These are phyloP conservation scores for Delonix regia DNA, from an alignment of 306 rosid genomes.

Conservation along the genomic window DNA sequence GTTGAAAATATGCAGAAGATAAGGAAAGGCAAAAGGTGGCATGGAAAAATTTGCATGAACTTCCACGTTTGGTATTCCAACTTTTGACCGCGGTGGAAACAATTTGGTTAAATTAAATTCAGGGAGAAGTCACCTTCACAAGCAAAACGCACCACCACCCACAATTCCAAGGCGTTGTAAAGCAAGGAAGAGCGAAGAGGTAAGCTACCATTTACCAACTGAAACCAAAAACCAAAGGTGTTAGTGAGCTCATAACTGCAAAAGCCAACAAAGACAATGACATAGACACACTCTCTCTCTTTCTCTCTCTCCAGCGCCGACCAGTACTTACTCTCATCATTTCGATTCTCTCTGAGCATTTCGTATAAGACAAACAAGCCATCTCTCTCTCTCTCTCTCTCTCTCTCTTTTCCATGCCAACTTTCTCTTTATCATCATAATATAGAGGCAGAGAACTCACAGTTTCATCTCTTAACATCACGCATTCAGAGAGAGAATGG, in stretches of 20 bases:
- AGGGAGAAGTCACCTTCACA: not conserved
- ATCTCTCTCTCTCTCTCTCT: not conserved
- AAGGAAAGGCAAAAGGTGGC: constrained; percentile 2
- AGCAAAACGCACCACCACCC: not conserved
- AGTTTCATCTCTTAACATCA: not conserved
- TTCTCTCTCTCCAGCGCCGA: constrained; percentile 27
- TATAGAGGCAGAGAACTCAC: not conserved
- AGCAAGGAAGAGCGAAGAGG: not conserved
- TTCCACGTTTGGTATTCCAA: constrained; percentile 54
- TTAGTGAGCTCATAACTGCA: not conserved
- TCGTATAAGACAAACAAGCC: not conserved
- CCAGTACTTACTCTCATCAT: not conserved
- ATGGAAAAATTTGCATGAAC: not conserved
- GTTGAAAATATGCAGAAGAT: not conserved
- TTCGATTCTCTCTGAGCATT: not conserved
- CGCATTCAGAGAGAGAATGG: not conserved
- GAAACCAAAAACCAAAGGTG: constrained; percentile 32
- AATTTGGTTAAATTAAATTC: not conserved
- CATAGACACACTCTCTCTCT: not conserved
- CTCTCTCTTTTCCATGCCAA: not conserved
- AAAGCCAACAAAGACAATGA: constrained; percentile 13
- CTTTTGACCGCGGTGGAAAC: constrained; percentile 29
- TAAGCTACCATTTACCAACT: constrained; percentile 43
- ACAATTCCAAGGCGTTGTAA: not conserved
- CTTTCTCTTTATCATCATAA: not conserved